phyloP scores from a whole-genome alignment of 2,329 filamentous ascomycete species.

The Pseudogymnoascus sp. region DNA sequence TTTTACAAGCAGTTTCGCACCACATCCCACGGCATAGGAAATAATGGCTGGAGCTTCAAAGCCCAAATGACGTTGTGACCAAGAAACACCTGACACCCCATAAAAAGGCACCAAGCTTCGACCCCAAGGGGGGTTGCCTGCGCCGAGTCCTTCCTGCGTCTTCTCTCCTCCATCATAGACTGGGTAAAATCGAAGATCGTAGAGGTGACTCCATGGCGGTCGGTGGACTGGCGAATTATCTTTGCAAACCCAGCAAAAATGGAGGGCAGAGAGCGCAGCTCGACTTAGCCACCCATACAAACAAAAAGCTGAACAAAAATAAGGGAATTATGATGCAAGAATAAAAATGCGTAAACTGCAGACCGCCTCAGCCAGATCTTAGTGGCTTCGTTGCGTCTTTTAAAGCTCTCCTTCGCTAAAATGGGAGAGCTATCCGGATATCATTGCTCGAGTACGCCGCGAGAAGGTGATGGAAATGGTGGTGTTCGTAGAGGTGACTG shows the following conservation, averaged over 20 bases:
- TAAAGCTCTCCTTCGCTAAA: constrained; percentile 11
- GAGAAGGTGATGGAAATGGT: constrained; percentile 10
- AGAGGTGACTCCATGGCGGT: constrained; percentile 3
- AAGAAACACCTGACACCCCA: not conserved
- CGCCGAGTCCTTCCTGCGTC: not conserved
- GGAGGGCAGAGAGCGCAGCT: constrained; percentile 9
- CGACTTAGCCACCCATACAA: constrained; percentile 29
- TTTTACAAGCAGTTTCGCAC: constrained; percentile 8
- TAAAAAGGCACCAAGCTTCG: constrained; percentile 4
- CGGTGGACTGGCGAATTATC: constrained; percentile 6
- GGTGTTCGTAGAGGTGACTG: constrained; percentile 2
- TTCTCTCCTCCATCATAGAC: not conserved
- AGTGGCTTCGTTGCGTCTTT: constrained; percentile 5
- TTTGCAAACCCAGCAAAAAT: constrained; percentile 6
- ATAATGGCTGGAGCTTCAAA: not conserved
- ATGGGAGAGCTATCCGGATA: constrained; percentile 10
- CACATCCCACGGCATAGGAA: constrained; percentile 2
- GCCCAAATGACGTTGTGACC: not conserved
- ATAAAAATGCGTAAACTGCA: constrained; percentile 19
- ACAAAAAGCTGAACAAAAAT: constrained; percentile 22
- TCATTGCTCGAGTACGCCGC: constrained; percentile 11
- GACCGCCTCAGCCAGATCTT: not conserved
- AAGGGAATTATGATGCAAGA: constrained; percentile 40
- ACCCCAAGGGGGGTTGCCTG: not conserved
- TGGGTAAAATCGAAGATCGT: constrained; percentile 3